phyloP scores from a whole-genome alignment of 1,139 yeast genomes.

The Candida sp. region DNA sequence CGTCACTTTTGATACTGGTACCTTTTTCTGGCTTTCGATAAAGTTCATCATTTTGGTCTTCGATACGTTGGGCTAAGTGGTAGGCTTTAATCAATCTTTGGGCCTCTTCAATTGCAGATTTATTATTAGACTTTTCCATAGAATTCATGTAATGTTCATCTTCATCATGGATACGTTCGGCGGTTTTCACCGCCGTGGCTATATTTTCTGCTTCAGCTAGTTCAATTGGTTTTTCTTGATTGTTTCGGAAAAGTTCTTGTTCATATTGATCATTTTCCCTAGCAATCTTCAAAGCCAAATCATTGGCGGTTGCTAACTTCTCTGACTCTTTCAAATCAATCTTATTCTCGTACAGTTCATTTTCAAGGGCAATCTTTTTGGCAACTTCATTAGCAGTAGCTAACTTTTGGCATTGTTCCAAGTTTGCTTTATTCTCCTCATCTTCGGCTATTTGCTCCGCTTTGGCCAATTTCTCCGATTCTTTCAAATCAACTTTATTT shows the following conservation, averaged over 20 bases:
- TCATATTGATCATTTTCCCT: neutral
- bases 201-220: conserved; percentile 1
- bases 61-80: neutral
- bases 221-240: neutral
- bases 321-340: conserved; percentile 1
- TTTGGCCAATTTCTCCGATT: neutral
- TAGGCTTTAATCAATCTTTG: neutral
- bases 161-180: neutral
- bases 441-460: neutral
- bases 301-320: neutral
- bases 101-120: neutral
- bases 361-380: neutral
- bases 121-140: neutral
- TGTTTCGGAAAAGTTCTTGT: neutral
- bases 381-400: neutral
- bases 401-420: neutral
- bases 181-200: conserved; percentile 2
- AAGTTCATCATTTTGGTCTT: neutral
- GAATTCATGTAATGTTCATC: neutral
- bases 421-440: neutral
- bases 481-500: neutral
- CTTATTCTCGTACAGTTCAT: neutral
- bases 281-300: neutral
- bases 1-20: neutral
- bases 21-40: neutral